Evolutionary conservation across 805 yeast species (phyloP).

Genomic region (Candida broadrunensis): DNA sequence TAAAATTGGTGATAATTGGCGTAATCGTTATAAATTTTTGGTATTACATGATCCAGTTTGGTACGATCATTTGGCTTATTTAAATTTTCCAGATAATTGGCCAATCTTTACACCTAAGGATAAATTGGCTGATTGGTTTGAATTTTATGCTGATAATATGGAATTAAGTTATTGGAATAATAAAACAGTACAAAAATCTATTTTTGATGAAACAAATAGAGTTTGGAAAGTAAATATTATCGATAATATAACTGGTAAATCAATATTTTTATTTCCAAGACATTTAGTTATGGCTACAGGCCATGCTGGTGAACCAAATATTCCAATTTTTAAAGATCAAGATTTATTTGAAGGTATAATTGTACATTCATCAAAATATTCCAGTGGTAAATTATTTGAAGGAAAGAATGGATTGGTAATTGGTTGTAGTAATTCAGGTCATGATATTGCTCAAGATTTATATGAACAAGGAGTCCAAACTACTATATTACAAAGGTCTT

Average conservation of each 20-base stretch:
- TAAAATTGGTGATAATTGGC: constrained; percentile 46
- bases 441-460: constrained; percentile 45
- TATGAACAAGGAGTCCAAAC: constrained; percentile 42
- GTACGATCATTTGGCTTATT: constrained; percentile 40
- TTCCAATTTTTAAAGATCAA: constrained; percentile 38
- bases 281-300: constrained; percentile 46
- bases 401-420: constrained; percentile 44
- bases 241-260: constrained; percentile 22
- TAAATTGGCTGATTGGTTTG: constrained; percentile 43
- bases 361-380: constrained; percentile 41
- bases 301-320: constrained; percentile 44
- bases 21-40: constrained; percentile 42
- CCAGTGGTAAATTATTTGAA: constrained; percentile 37
- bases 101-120: constrained; percentile 45
- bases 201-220: constrained; percentile 20
- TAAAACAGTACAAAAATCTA: constrained; percentile 24
- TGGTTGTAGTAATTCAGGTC: constrained; percentile 46
- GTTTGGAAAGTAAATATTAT: constrained; percentile 21
- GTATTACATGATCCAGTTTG: constrained; percentile 46
- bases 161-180: constrained; percentile 33
- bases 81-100: constrained; percentile 38
- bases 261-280: constrained; percentile 23
- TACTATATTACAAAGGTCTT: constrained; percentile 45
- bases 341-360: constrained; percentile 35
- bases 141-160: constrained; percentile 36